phyloP scores from a whole-genome alignment of 129 eudicot genomes.

The Oenanthe sinensis region DNA sequence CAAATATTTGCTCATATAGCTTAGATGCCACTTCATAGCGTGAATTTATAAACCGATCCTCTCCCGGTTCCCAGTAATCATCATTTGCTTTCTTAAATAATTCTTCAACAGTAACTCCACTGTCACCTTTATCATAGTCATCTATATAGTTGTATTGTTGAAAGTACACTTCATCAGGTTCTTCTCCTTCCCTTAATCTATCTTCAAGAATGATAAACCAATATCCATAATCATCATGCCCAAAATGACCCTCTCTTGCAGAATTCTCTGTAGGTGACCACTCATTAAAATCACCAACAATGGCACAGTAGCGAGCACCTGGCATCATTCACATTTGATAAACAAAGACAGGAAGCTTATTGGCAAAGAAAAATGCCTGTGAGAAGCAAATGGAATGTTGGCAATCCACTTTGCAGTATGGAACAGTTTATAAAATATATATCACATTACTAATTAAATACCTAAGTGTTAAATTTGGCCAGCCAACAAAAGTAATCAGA shows the following conservation, averaged over 20 bases:
- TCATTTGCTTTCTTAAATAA: conserved; percentile 75
- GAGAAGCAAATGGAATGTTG: neutral
- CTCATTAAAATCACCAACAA: conserved; percentile 81
- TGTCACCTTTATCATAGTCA: conserved; percentile 89
- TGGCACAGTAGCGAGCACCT: conserved; percentile 97
- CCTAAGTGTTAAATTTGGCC: neutral
- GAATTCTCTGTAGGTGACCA: conserved; percentile 90
- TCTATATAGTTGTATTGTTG: conserved; percentile 79
- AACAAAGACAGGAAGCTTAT: neutral
- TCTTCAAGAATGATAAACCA: conserved; percentile 96
- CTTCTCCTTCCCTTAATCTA: conserved; percentile 78
- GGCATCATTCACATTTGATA: conserved; percentile 12
- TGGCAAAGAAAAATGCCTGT: neutral
- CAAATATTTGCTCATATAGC: conserved; percentile 80
- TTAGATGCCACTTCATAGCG: conserved; percentile 70
- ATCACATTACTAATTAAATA: neutral
- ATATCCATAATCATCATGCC: conserved; percentile 95
- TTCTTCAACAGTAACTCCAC: conserved; percentile 59
- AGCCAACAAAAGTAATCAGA: neutral
- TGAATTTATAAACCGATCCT: conserved; percentile 57
- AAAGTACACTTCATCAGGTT: conserved; percentile 70
- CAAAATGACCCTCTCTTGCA: conserved; percentile 89
- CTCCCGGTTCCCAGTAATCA: conserved; percentile 99
- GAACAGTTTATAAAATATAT: neutral
- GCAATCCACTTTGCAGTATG: neutral